These are phyloP conservation scores for Thyridium curvatum DNA, from an alignment of 2,329 filamentous ascomycete species.

Conservation along the genomic window DNA sequence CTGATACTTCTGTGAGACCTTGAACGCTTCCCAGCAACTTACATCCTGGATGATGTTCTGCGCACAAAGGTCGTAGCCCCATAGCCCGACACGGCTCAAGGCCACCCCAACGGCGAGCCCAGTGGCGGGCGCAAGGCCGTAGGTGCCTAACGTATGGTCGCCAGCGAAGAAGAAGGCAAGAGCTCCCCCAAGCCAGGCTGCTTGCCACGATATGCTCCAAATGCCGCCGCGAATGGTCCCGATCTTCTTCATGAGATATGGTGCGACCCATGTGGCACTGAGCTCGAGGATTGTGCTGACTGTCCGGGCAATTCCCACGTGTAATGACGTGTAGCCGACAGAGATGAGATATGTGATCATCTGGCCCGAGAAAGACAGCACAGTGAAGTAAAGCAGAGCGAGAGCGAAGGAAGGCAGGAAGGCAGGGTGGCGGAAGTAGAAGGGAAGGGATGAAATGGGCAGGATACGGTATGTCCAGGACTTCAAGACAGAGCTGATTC, in stretches of 20 bases:
- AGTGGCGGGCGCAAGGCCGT: constrained; percentile 30
- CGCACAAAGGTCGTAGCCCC: constrained; percentile 55
- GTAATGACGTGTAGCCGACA: constrained; percentile 39
- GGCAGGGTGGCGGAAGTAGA: constrained; percentile 47
- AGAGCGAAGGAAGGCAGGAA: constrained; percentile 56
- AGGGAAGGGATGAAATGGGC: constrained; percentile 18
- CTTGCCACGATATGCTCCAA: constrained; percentile 66
- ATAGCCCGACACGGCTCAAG: constrained; percentile 52
- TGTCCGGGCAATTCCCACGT: constrained; percentile 47
- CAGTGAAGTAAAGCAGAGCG: constrained; percentile 56
- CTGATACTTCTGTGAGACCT: background rate
- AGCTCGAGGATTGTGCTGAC: constrained; percentile 50
- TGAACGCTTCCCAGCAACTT: constrained; percentile 7
- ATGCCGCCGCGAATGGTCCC: constrained; percentile 59
- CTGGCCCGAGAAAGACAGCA: constrained; percentile 52
- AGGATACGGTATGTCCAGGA: constrained; percentile 9
- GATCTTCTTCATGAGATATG: constrained; percentile 46
- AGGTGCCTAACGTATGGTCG: constrained; percentile 9
- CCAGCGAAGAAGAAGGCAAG: constrained; percentile 33
- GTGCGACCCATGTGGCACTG: constrained; percentile 53
- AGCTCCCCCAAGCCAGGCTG: constrained; percentile 44
- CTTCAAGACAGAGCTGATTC: background rate
- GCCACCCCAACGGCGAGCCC: constrained; percentile 44
- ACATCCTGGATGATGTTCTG: constrained; percentile 59
- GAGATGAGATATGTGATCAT: constrained; percentile 60